Evolutionary conservation across 106 monocot genomes (phyloP), one percentile per base, ranked within the genome.

Genomic region (Dendrobium nobile): DNA sequence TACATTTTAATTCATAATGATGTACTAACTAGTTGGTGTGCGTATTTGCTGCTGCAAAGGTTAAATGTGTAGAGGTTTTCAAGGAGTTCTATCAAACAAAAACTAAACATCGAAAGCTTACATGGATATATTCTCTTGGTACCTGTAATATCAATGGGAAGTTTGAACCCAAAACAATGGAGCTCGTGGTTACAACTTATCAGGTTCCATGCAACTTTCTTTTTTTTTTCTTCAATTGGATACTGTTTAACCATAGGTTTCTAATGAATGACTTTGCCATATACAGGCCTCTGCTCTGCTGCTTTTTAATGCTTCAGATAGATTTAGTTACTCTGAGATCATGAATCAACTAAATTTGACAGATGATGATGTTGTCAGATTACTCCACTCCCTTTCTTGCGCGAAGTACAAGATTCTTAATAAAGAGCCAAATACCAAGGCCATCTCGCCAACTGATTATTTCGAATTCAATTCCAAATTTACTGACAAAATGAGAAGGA

Each of bases 31-130:
- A n/a, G 6, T 74, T 22, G 43, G 17, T 6, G 6, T 80, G 70
- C 41, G 19, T 81, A 47, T 76, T 24, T 76, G 26, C 22, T 76
- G 26, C 22, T 77, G 31, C 59, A 55, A 40, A 92, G 92, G 86
- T 90, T 26, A 92, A 87, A 78, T 92, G 92, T 76, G 89, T 92
- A 5, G 90, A 88, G 82, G 88, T 93, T 73, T 98, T 98, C 81
- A 92, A 86, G 64, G 95, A 98, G 80, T 98, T 95, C 40, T 95
- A 98, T 87, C 91, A 98, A 75, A 95, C 94, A 70, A 98, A 92
- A 91, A 95, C 98, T 72, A 98, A 98, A 47, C 98, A 95, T 78
- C 88, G 95, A 73, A 92, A 87, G 82, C 84, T 95, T 41, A 90
- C 92, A 6, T 95, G 92, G 92, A 91, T 90, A 81, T 90, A 88